Percentiles rank a stretch among this genome's conserved stretches.
phyloP scores from a whole-genome alignment of 331 rosid genomes.

The Dryas integrifolia region DNA sequence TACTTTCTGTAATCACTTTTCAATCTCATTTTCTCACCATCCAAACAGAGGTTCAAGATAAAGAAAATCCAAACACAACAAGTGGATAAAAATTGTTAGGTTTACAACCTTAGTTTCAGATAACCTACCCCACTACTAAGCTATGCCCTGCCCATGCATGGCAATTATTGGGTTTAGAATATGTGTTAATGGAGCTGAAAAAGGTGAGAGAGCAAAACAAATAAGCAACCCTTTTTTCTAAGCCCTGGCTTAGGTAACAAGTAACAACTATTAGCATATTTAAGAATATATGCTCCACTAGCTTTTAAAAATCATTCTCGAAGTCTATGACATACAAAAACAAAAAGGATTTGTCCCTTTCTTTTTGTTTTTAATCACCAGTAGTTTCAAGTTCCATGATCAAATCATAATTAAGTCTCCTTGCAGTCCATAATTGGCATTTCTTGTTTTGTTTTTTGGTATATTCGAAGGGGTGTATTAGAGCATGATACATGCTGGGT shows the following conservation, averaged over 20 bases:
- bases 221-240: not conserved
- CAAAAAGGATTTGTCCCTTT: not conserved
- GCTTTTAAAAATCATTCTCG: not conserved
- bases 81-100: not conserved
- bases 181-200: too few relatives aligned
- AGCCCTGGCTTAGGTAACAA: slow-evolving; percentile 26
- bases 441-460: not conserved
- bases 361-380: not conserved
- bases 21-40: not conserved
- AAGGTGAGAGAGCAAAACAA: slow-evolving; percentile 15
- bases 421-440: not conserved
- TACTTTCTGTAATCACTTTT: not conserved
- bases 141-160: not conserved
- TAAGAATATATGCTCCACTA: slow-evolving; percentile 16
- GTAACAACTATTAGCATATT: slow-evolving; percentile 16
- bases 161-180: not conserved
- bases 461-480: not conserved
- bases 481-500: not conserved
- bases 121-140: slow-evolving; percentile 5
- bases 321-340: not conserved
- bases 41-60: not conserved
- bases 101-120: not conserved
- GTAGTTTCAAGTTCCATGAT: not conserved
- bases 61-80: slow-evolving; percentile 5
- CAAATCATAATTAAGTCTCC: not conserved